Evolutionary conservation across 345 rosid species (phyloP).

Genomic region (Pugionium cornutum): DNA sequence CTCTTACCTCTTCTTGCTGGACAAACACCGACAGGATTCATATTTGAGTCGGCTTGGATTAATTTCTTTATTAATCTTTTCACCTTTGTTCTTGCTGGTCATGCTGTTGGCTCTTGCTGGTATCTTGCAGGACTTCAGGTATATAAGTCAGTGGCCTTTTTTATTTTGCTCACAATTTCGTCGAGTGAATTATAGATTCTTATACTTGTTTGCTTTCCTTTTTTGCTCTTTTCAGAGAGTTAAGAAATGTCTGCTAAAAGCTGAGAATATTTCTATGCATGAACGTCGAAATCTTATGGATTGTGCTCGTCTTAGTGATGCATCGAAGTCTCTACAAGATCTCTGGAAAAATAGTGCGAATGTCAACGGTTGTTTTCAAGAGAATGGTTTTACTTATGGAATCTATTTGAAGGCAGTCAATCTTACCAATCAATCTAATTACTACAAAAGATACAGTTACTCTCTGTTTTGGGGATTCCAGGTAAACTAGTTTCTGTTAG

Average conservation of each 20-base stretch:
- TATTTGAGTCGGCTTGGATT: slow-evolving; percentile 89
- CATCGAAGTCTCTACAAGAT: no score
- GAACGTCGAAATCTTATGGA: slow-evolving; percentile 54
- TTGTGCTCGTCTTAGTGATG: slow-evolving; percentile 38
- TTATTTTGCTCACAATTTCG: not conserved
- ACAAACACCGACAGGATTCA: slow-evolving; percentile 66
- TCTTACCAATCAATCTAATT: slow-evolving; percentile 48
- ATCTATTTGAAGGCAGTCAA: slow-evolving; percentile 55
- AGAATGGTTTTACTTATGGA: slow-evolving; percentile 54
- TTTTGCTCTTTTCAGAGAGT: slow-evolving; percentile 63
- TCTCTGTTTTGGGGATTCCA: slow-evolving; percentile 96
- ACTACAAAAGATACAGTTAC: slow-evolving; percentile 63
- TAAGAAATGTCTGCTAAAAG: slow-evolving; percentile 75
- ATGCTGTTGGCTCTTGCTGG: slow-evolving; percentile 82
- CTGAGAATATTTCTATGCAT: slow-evolving; percentile 38
- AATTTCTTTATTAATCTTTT: slow-evolving; percentile 82
- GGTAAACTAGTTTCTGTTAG: slow-evolving; percentile 43
- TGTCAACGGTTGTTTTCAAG: slow-evolving; percentile 55
- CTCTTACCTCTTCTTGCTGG: slow-evolving; percentile 76
- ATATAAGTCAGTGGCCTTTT: not conserved
- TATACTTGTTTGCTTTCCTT: not conserved
- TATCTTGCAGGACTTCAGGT: slow-evolving; percentile 90
- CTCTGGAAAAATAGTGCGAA: slow-evolving; percentile 41
- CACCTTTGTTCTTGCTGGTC: slow-evolving; percentile 71
- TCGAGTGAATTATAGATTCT: slow-evolving; percentile 4